Evolutionary conservation across 2,329 filamentous ascomycete species (phyloP).

Genomic region (Talaromyces islandicus): DNA sequence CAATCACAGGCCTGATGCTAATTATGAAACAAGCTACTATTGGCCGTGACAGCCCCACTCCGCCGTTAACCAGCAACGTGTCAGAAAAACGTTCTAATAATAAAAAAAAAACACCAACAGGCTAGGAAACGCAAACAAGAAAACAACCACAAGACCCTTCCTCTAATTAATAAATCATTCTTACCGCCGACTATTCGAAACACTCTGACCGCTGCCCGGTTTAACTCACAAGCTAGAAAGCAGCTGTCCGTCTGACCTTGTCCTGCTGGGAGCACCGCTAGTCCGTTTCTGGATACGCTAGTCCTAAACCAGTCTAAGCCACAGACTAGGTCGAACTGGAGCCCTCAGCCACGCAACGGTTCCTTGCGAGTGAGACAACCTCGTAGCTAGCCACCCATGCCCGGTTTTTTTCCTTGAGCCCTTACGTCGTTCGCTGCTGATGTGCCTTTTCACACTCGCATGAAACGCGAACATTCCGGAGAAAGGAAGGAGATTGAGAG

Average conservation of each 20-base stretch:
- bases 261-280: neutral
- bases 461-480: neutral
- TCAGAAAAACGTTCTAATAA: neutral
- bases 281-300: neutral
- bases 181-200: neutral
- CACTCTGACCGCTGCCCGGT: neutral
- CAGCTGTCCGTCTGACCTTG: neutral
- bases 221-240: neutral
- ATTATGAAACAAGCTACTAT: neutral
- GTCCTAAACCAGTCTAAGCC: neutral
- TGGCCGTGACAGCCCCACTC: neutral
- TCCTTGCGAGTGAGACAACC: neutral
- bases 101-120: neutral
- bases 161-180: no score
- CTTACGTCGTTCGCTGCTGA: neutral
- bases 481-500: neutral
- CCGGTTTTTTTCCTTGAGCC: neutral
- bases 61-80: neutral
- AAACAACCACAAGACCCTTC: neutral
- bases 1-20: neutral
- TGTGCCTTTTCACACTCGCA: neutral
- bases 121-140: neutral
- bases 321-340: neutral
- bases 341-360: neutral
- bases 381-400: neutral